A percentile compares a stretch with the other conserved stretches of the same genome.
phyloP scores from a whole-genome alignment of 208 protist species.

The Borovskyia barvae region DNA sequence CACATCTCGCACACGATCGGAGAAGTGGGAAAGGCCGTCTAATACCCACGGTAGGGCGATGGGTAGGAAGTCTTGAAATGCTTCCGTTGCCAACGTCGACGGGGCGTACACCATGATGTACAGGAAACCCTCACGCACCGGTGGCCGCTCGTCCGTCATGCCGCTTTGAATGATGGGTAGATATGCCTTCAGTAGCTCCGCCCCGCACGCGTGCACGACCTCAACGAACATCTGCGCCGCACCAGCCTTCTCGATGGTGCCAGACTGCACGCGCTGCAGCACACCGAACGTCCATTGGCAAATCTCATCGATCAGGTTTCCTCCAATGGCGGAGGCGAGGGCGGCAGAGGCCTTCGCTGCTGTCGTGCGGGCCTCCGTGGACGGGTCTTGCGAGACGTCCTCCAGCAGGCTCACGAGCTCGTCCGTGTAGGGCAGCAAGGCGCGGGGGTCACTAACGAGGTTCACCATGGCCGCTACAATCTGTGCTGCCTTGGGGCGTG shows the following conservation, averaged over 20 bases:
- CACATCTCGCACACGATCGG: conserved; percentile 86
- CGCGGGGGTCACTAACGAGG: conserved; percentile 82
- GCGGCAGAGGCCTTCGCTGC: conserved; percentile 85
- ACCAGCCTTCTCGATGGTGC: conserved; percentile 87
- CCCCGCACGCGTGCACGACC: conserved; percentile 73
- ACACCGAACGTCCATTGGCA: conserved; percentile 80
- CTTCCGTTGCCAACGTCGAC: conserved; percentile 58
- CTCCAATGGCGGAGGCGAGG: conserved; percentile 71
- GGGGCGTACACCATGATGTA: conserved; percentile 93
- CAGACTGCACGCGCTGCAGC: conserved; percentile 62
- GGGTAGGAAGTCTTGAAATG: conserved; percentile 81
- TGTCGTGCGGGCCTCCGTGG: conserved; percentile 79
- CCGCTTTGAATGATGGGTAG: conserved; percentile 61
- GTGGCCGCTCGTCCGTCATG: conserved; percentile 80
- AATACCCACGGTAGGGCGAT: conserved; percentile 87
- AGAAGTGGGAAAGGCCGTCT: conserved; percentile 89
- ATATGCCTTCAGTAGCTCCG: conserved; percentile 58
- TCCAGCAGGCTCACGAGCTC: conserved; percentile 84
- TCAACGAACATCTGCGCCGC: conserved; percentile 91
- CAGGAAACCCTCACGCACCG: conserved; percentile 90
- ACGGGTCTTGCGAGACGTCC: conserved; percentile 84
- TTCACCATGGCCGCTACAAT: conserved; percentile 89
- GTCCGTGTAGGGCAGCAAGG: conserved; percentile 83
- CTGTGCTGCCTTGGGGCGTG: conserved; percentile 89
- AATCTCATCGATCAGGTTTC: conserved; percentile 64